Evolutionary conservation across 2,329 filamentous ascomycete species (phyloP).

Genomic region (Talaromyces funiculosus): DNA sequence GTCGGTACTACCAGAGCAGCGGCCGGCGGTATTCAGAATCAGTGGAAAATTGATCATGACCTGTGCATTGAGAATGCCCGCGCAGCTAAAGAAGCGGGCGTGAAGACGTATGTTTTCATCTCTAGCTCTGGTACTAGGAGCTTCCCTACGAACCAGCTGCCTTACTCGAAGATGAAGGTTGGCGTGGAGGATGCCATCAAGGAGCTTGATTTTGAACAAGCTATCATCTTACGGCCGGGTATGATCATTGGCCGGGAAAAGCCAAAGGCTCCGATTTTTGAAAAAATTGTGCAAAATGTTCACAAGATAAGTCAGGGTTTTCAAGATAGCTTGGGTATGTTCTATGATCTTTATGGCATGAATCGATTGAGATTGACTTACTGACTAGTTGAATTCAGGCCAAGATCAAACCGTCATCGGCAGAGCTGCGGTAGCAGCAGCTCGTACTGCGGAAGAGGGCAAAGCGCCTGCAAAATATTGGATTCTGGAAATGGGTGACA

Average conservation of each 20-base stretch:
- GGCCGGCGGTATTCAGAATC: neutral
- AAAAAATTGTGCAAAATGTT: neutral
- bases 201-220: slow-evolving; percentile 2
- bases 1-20: neutral
- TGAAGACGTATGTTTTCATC: slow-evolving; percentile 50
- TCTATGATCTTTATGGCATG: neutral
- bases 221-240: neutral
- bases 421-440: slow-evolving; percentile 1
- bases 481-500: neutral
- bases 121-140: neutral
- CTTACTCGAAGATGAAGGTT: slow-evolving; percentile 5
- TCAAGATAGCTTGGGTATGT: slow-evolving; percentile 1
- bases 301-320: neutral
- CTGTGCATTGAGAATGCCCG: slow-evolving; percentile 4
- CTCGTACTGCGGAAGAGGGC: slow-evolving; percentile 1
- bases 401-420: neutral
- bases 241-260: slow-evolving; percentile 5
- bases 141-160: neutral
- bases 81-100: slow-evolving; percentile 40
- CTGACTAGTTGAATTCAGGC: neutral
- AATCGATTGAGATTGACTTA: neutral
- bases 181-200: slow-evolving; percentile 3
- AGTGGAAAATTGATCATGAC: slow-evolving; percentile 6
- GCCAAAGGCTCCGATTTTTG: neutral
- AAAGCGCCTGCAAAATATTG: neutral